Evolutionary conservation across 176 grass and related monocot genomes (phyloP).

Genomic region (Pharus latifolius): DNA sequence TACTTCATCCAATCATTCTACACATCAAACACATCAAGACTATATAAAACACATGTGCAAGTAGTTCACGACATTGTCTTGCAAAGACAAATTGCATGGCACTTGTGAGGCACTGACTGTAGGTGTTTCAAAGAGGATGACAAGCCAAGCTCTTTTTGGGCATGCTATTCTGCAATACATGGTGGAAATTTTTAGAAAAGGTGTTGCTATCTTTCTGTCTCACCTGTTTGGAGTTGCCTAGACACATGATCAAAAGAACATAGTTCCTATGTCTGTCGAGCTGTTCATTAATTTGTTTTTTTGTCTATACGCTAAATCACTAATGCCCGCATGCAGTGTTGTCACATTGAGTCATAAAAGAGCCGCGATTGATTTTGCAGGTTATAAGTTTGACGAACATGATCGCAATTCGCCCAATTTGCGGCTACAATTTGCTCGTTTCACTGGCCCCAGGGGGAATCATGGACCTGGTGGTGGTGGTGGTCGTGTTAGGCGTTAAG

Average conservation of each 20-base stretch:
- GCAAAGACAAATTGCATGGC: neutral
- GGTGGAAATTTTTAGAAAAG: neutral
- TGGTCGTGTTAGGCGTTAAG: slow-evolving; percentile 54
- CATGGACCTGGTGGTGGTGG: slow-evolving; percentile 61
- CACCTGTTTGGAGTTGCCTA: neutral
- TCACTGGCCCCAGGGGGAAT: slow-evolving; percentile 53
- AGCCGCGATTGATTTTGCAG: slow-evolving; percentile 50
- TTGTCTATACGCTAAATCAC: neutral
- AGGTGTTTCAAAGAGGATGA: neutral
- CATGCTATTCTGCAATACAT: neutral
- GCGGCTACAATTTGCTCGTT: slow-evolving; percentile 70
- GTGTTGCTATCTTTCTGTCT: neutral
- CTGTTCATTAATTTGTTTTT: neutral
- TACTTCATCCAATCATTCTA: neutral
- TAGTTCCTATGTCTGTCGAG: neutral
- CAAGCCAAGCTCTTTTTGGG: neutral
- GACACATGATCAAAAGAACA: neutral
- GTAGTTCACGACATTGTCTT: neutral
- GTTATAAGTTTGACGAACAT: slow-evolving; percentile 74
- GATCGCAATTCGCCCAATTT: slow-evolving; percentile 62
- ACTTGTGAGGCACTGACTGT: neutral
- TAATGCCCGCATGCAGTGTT: neutral
- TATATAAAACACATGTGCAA: neutral
- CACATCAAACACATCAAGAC: neutral
- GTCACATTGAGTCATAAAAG: slow-evolving; percentile 11